Percentiles rank a stretch among this genome's conserved stretches.
These are phyloP conservation scores for Eimeria nieschulzi DNA, from an alignment of 169 alveolate genomes.

Conservation along the genomic window DNA sequence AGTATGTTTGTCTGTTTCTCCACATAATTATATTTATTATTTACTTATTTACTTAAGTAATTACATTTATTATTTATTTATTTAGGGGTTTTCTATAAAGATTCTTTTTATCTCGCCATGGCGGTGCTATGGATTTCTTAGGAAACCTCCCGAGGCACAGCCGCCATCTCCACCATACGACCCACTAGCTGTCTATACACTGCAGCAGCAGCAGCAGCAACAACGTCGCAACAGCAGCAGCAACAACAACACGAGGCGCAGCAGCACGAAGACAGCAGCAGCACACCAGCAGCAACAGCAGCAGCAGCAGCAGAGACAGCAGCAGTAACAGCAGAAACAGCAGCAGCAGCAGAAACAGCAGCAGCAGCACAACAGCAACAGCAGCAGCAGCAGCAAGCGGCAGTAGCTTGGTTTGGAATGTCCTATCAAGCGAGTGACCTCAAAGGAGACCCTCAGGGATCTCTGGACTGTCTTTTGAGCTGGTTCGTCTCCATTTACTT, in stretches of 20 bases:
- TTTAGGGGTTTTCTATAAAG: too few species aligned
- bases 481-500: constrained; percentile 25
- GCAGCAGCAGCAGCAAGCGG: background rate
- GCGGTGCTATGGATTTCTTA: too few species aligned
- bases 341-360: constrained; percentile 1
- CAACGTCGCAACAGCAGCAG: background rate
- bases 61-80: too few species aligned
- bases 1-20: too few species aligned
- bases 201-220: background rate
- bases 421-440: too few species aligned
- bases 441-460: background rate
- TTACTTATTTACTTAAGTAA: too few species aligned
- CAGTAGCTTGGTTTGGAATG: background rate
- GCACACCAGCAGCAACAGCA: background rate
- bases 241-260: too few species aligned
- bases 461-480: background rate
- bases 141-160: too few species aligned
- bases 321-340: background rate
- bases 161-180: too few species aligned
- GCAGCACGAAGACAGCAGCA: background rate
- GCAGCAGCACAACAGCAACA: background rate
- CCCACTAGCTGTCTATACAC: too few species aligned
- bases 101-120: too few species aligned
- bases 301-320: constrained; percentile 14
- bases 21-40: too few species aligned